Base-by-base conservation (phyloP, 768 basidiomycete species). In the Lanmaoa rubissima region DNA sequence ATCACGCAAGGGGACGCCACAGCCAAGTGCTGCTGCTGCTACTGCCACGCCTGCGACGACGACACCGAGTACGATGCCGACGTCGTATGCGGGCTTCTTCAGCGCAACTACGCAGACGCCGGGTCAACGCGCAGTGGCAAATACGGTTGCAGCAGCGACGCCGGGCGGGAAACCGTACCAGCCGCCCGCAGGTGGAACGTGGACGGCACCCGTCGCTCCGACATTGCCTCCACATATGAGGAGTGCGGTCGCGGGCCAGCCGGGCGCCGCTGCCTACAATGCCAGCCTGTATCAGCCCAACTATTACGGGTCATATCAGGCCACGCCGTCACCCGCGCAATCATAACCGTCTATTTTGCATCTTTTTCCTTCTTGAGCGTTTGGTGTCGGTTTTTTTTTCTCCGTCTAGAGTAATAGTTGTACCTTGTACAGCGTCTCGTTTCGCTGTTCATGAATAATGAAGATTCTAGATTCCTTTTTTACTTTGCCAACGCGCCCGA, bases 81-180 rank as follows among this genome's bases (percentile, higher is more conserved):
- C 69, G 19, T 72, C 67, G 32, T 81, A 81, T 54, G 74, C 77
- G 0, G 66, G 75, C 31, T 80, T 78, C 53, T 81, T 77, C 57
- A 72, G 65, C 41, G 54, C 61, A 7, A 42, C 60, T 41, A 55
- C 68, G 53, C 73, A 75, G 32, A 36, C 68, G 28, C 61, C 69
- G 26, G 72, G 69, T 28, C 76, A 80, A 52, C 79, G 82, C 5
- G 82, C 79, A 3, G 82, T 84, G 7, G 82, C 82, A 11, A 84
- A 83, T 46, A 84, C 83, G 1, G 80, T 82, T 26, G 61, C 79
- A 24, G 61, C 65, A 41, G 53, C 66, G 24, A 62, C 59, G 42
- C 53, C 69, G 0, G 60, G 55, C 9, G 66, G 54, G 42, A 75
- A 76, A 42, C 48, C 73, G n/a, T 73, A 70, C 54, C 65, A 70